Percentiles rank a stretch among this genome's conserved stretches.
Conservation (phyloP, 345 rosid genomes). For the Geranium rotundifolium region DNA sequence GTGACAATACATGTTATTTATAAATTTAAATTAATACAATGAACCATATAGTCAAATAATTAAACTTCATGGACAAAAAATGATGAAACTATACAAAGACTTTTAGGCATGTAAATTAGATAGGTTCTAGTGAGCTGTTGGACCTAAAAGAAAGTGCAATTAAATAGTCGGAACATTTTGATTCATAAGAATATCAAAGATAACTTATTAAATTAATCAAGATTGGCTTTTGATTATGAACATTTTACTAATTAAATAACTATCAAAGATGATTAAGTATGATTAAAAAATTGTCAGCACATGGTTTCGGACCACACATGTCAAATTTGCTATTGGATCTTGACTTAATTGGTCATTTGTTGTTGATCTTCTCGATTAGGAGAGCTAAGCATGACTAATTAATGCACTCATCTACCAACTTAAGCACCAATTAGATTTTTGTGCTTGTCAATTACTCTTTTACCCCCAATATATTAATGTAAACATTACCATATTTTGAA, state of each 20-base stretch:
- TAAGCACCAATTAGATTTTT: too few relatives aligned
- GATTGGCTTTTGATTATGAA: too few relatives aligned
- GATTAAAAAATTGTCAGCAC: neutral
- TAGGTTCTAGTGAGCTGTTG: neutral
- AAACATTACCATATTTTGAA: too few relatives aligned
- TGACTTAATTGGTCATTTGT: neutral
- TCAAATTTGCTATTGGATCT: neutral
- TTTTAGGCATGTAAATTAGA: neutral
- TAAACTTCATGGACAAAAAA: neutral
- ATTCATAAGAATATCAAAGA: neutral
- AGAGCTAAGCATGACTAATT: neutral
- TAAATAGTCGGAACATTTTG: too few relatives aligned
- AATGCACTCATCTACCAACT: too few relatives aligned
- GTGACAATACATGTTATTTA: too few relatives aligned
- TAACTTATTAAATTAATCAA: too few relatives aligned
- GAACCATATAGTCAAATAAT: neutral
- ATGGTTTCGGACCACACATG: neutral
- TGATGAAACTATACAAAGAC: neutral
- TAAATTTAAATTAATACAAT: too few relatives aligned
- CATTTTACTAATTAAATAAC: too few relatives aligned
- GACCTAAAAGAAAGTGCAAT: neutral
- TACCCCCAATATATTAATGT: too few relatives aligned
- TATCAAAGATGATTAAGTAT: too few relatives aligned
- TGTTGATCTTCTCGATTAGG: neutral
- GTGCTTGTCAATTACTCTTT: too few relatives aligned